Evolutionary conservation across 108 stramenopile species (phyloP), one percentile per base, ranked within the genome.

Genomic region (Pseudonitzschia multistriata): DNA sequence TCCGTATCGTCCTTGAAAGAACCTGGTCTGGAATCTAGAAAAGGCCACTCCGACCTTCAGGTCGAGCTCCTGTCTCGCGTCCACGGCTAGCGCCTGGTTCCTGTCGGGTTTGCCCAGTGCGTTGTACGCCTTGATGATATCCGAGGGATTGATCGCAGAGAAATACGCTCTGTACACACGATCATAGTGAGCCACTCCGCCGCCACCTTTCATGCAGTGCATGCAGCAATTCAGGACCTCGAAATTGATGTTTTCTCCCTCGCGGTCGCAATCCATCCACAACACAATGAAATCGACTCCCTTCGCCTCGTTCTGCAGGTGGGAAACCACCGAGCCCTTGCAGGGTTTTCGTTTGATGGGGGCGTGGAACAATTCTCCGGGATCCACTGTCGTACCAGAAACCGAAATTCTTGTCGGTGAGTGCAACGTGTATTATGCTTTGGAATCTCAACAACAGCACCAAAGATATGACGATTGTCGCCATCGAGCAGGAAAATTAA

Each of bases 181-280:
- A 76, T 90, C 89, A 52, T 80, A 93, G 56, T 84, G 65, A 62
- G 78, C 56, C 17, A 59, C 62, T 15, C 72, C 71, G 2, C 63
- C 40, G 1, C 74, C 71, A 14, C 77, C 81, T 47, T 80, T 76
- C 89, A 89, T 92, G 31, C 81, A 49, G 49, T 85, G 80, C 82
- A 80, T 77, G 62, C 86, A 89, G 56, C 89, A 85, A 65, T 96
- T 89, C 50, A 97, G 78, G 28, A 97, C 96, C 78, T 99, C 97
- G 78, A 90, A 97, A 54, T 94, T 96, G 52, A 98, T 99, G 78
- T 96, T 95, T 70, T 98, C 97, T 29, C 97, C 94, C 77, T 95
- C 94, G n/a, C 94, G 83, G 82, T 97, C 97, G 62, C 94, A 96
- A 77, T 97, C 97, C 89, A 97, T 87, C 92, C 94, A 97, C 10